phyloP scores from a whole-genome alignment of 108 stramenopile species.

The Heterococcus sp. region DNA sequence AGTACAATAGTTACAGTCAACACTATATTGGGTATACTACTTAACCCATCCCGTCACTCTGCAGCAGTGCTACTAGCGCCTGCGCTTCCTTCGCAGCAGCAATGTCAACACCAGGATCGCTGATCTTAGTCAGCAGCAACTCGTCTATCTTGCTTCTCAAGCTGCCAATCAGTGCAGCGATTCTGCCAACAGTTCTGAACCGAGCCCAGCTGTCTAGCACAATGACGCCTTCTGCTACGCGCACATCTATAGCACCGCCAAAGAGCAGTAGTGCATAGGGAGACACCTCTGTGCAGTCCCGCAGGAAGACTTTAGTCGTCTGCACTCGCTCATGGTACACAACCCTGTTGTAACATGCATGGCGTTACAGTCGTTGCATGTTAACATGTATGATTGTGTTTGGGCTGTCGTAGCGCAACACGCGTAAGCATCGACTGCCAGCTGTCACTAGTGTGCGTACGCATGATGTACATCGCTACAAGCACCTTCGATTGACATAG shows the following conservation, averaged over 20 bases:
- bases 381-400: too few species aligned
- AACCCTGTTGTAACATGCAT: too few species aligned
- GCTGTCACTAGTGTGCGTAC: too few species aligned
- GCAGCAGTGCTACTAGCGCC: conserved; percentile 36
- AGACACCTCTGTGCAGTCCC: conserved; percentile 83
- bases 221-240: conserved; percentile 72
- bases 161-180: conserved; percentile 80
- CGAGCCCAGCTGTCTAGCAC: conserved; percentile 71
- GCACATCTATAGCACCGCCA: conserved; percentile 78
- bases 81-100: conserved; percentile 29
- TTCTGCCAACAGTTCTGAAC: conserved; percentile 77
- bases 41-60: conserved; percentile 41
- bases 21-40: too few species aligned
- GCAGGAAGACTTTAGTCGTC: conserved; percentile 80
- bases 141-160: conserved; percentile 71
- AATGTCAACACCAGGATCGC: conserved; percentile 40
- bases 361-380: too few species aligned
- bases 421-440: too few species aligned
- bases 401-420: too few species aligned
- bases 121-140: conserved; percentile 54
- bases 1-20: too few species aligned
- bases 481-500: too few species aligned
- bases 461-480: too few species aligned
- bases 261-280: conserved; percentile 82
- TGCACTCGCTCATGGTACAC: conserved; percentile 80